Evolutionary conservation across 106 monocot genomes (phyloP), one percentile per base, ranked within the genome.

Genomic region (Platanthera zijinensis): DNA sequence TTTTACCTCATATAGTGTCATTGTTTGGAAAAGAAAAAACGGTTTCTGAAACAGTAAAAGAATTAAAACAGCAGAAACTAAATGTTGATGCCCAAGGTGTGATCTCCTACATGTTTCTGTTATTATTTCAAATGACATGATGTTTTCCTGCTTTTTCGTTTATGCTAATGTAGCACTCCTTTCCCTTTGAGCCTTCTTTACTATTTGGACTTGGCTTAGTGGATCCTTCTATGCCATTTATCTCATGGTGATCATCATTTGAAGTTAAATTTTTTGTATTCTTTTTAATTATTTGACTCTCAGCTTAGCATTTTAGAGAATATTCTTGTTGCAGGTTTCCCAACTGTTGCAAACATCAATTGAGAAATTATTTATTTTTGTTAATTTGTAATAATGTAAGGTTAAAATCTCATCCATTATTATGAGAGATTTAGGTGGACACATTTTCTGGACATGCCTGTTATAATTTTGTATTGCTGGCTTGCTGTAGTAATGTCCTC

Each of bases 1-100:
- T 87, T 78, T 84, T 90, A 52, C 90, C 90, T 69, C 76, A 90
- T 64, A 90, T 90, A 56, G 48, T 73, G 12, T 90, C 90, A 75
- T 83, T 78, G 13, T 90, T 90, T 81, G 75, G 81, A 48, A 75
- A 19, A 56, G 28, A 77, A 13, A 87, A 79, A 77, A 64, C 87
- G 13, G 85, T 87, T 9, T n/a, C 78, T 48, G 77, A 87, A 67
- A 90, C 74, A 51, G 32, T 83, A 53, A 85, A 90, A 72, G 85
- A 87, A 5, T 78, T 90, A 50, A 85, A 85, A 66, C 74, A 79
- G 69, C 81, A 67, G 51, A 80, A 90, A 73, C 49, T 61, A 13
- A 85, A 83, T 77, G 47, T 77, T 71, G 80, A 90, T 81, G 52
- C 64, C 74, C 18, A 73, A 74, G 90, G 90, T 90, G 81, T 25